These are phyloP conservation scores for Tulasnella sp. DNA, from an alignment of 768 basidiomycete species.

Conservation along the genomic window DNA sequence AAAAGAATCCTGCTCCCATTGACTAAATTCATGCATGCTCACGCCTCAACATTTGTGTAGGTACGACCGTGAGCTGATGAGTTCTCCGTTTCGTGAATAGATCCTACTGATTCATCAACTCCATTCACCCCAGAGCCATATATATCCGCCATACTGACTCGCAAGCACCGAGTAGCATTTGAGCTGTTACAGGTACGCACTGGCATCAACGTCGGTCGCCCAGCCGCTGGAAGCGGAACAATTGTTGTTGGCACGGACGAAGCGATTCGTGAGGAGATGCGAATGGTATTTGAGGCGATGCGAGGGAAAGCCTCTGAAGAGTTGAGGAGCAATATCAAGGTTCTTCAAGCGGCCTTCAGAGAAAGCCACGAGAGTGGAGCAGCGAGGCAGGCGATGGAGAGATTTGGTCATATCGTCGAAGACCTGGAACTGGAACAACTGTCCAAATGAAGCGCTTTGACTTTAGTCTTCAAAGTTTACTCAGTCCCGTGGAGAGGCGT, in stretches of 20 bases:
- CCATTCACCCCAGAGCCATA: no score
- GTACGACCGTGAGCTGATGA: no score
- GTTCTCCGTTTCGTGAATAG: no score
- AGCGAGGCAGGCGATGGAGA: background rate
- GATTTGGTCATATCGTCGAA: no score
- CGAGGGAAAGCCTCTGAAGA: background rate
- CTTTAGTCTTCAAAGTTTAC: no score
- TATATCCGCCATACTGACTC: background rate
- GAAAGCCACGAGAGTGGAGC: background rate
- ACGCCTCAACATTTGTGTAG: no score
- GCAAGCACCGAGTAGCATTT: background rate
- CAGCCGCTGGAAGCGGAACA: background rate
- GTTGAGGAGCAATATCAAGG: background rate
- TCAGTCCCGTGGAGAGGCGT: no score
- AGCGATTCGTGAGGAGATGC: conserved; percentile 5
- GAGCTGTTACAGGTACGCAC: conserved; percentile 4
- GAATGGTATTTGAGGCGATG: background rate
- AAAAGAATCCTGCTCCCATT: no score
- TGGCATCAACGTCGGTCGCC: background rate
- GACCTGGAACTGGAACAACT: no score
- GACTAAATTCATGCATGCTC: no score
- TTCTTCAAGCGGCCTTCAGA: background rate
- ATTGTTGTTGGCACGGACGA: background rate
- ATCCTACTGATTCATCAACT: no score
- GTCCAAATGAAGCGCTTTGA: no score